Evolutionary conservation across 2,329 filamentous ascomycete genomes (phyloP).

Genomic region (Pseudocercospora cruenta): DNA sequence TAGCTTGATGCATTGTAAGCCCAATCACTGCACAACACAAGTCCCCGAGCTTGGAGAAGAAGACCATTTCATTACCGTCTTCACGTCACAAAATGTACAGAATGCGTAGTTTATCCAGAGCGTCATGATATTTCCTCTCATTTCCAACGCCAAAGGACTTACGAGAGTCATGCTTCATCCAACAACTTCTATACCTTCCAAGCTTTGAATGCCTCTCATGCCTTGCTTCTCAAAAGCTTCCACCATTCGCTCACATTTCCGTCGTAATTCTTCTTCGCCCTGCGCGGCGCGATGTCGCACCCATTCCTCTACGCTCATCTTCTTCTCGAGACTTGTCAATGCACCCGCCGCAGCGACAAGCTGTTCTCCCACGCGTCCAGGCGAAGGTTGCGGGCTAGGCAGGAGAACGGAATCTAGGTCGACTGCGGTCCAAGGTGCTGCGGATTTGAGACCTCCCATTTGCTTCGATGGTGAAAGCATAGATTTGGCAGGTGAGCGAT

Average conservation of each 20-base stretch:
- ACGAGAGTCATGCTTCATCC: neutral
- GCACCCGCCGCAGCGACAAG: slow-evolving; percentile 55
- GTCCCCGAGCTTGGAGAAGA: too few relatives aligned
- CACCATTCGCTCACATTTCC: slow-evolving; percentile 83
- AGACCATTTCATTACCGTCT: too few relatives aligned
- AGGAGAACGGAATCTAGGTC: slow-evolving; percentile 75
- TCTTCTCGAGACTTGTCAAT: slow-evolving; percentile 75
- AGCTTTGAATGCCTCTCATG: slow-evolving; percentile 70
- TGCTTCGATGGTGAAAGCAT: slow-evolving; percentile 48
- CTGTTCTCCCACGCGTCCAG: slow-evolving; percentile 30
- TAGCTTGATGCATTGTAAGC: too few relatives aligned
- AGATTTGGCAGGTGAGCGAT: slow-evolving; percentile 33
- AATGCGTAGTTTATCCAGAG: too few relatives aligned
- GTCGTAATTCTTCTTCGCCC: slow-evolving; percentile 77
- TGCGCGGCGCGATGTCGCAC: slow-evolving; percentile 77
- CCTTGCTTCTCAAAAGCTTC: slow-evolving; percentile 82
- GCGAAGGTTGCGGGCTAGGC: slow-evolving; percentile 43
- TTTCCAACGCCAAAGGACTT: neutral
- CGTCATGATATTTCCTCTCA: too few relatives aligned
- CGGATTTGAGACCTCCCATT: slow-evolving; percentile 49
- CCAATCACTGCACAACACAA: too few relatives aligned
- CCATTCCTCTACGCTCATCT: slow-evolving; percentile 95
- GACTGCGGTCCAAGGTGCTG: slow-evolving; percentile 69
- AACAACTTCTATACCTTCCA: slow-evolving; percentile 68
- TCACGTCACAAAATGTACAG: too few relatives aligned